phyloP scores from a whole-genome alignment of 2,329 filamentous ascomycete genomes.

The Colletotrichum lindemuthianum region DNA sequence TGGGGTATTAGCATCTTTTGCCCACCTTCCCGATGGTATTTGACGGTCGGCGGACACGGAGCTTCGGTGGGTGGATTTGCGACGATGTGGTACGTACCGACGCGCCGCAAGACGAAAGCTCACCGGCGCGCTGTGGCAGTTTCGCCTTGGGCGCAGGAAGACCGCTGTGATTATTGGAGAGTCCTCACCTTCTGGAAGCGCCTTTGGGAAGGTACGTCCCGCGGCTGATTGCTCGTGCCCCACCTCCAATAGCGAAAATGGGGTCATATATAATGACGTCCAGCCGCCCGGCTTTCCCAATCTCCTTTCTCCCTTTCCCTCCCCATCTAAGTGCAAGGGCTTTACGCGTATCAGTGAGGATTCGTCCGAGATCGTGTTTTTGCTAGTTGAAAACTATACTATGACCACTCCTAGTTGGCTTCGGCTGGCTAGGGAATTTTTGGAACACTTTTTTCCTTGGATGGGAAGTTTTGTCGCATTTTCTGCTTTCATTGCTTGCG shows the following conservation, averaged over 20 bases:
- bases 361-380: conserved; percentile 88
- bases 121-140: neutral
- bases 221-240: conserved; percentile 15
- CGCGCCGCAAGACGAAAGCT: neutral
- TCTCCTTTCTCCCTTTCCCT: conserved; percentile 52
- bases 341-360: conserved; percentile 88
- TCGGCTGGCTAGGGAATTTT: conserved; percentile 83
- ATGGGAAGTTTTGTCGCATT: conserved; percentile 38
- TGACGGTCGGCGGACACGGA: conserved; percentile 21
- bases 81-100: conserved; percentile 21
- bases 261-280: conserved; percentile 32
- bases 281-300: neutral
- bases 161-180: too few relatives aligned
- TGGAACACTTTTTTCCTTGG: conserved; percentile 59
- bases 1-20: conserved; percentile 23
- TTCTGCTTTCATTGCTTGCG: conserved; percentile 61
- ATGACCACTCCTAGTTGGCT: conserved; percentile 80
- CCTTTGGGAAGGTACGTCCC: conserved; percentile 10
- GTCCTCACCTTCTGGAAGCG: neutral
- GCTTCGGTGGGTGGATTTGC: conserved; percentile 17
- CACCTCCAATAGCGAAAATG: neutral
- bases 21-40: neutral
- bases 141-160: conserved; percentile 16
- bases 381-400: conserved; percentile 90
- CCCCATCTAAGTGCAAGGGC: conserved; percentile 76